A percentile compares a stretch with the other conserved stretches of the same genome.
Evolutionary conservation across 345 rosid species (phyloP).

Genomic region (Brassica juncea): DNA sequence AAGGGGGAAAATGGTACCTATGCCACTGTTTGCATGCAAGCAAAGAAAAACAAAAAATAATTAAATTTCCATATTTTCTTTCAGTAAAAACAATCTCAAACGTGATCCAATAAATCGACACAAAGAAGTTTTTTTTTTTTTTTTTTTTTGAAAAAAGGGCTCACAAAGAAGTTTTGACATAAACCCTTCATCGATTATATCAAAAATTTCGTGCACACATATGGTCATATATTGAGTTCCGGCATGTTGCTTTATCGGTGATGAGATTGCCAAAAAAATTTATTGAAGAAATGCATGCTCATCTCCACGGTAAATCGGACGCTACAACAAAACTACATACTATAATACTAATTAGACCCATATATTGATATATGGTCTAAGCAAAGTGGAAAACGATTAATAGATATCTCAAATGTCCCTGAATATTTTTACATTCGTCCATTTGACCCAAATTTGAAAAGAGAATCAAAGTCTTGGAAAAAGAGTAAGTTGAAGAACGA

Average conservation of each 20-base stretch:
- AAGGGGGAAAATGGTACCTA: background rate
- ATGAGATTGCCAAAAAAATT: background rate
- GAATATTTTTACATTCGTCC: background rate
- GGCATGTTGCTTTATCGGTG: background rate
- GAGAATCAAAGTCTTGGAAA: background rate
- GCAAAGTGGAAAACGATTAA: background rate
- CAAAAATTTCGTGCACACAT: background rate
- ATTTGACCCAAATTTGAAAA: background rate
- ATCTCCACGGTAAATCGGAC: background rate
- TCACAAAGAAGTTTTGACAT: background rate
- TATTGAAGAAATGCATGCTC: background rate
- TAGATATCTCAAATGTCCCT: background rate
- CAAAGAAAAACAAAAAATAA: background rate
- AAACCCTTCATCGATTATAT: background rate
- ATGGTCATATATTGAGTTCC: background rate
- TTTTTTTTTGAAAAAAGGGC: no score
- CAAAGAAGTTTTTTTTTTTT: background rate
- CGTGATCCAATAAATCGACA: background rate
- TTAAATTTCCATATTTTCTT: background rate
- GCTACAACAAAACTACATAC: background rate
- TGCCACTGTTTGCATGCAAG: background rate
- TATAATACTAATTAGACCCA: background rate
- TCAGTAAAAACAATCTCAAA: background rate
- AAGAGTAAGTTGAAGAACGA: background rate
- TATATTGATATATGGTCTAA: background rate